These are phyloP conservation scores for Phytopythium oedochilum DNA, from an alignment of 352 stramenopile genomes.

Conservation along the genomic window DNA sequence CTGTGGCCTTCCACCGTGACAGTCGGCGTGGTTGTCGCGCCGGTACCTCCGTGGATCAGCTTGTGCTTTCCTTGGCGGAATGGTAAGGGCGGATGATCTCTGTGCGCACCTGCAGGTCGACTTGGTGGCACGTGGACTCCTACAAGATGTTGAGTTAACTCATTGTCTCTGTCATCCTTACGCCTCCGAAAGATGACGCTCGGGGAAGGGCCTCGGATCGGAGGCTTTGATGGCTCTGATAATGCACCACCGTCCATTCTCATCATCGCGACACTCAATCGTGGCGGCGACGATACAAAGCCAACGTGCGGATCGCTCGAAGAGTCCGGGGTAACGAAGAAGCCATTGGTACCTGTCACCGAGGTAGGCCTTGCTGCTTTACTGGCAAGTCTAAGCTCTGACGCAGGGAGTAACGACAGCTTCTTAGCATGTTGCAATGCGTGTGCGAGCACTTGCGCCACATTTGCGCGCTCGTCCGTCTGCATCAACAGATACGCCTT, in stretches of 20 bases:
- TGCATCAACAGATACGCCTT: conserved; percentile 30
- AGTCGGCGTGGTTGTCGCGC: background rate
- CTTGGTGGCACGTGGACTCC: background rate
- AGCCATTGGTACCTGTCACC: background rate
- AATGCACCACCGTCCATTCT: background rate
- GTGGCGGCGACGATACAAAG: background rate
- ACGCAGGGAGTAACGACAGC: conserved; percentile 13
- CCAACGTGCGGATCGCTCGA: background rate
- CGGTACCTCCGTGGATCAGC: background rate
- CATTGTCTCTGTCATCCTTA: conserved; percentile 4
- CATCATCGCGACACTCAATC: background rate
- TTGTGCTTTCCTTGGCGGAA: background rate
- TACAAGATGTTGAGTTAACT: background rate
- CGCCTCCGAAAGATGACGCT: conserved; percentile 3
- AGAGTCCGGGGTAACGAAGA: background rate
- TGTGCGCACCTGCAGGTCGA: background rate
- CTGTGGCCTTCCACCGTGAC: background rate
- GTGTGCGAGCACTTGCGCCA: conserved; percentile 22
- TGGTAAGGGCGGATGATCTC: background rate
- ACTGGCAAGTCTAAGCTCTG: background rate
- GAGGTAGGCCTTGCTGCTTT: background rate
- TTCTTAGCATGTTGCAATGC: conserved; percentile 29
- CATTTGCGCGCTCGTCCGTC: conserved; percentile 11
- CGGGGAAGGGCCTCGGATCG: background rate
- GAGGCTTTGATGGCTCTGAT: background rate